Base-by-base conservation (phyloP, 1,139 yeast genomes). In the Taphrina wiesneri region DNA sequence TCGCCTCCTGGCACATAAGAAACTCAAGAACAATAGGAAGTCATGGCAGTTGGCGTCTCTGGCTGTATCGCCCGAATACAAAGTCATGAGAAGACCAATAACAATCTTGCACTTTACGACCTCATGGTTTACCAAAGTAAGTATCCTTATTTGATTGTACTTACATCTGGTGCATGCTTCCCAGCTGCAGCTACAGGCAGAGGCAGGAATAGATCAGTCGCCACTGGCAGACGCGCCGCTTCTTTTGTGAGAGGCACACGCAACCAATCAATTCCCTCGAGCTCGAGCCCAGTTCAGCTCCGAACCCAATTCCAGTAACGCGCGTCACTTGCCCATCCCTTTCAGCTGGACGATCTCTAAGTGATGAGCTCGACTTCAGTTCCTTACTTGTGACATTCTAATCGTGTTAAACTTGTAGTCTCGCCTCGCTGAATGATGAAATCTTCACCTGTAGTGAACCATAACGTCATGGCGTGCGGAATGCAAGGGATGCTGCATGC, bases 401-500 rank as follows among this genome's bases (percentile, higher is more conserved):
- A n/a, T n/a, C n/a, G n/a, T n/a, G n/a, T n/a, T n/a, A n/a, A n/a
- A n/a, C n/a, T n/a, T n/a, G n/a, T n/a, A n/a, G n/a, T n/a, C n/a
- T n/a, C n/a, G n/a, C n/a, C n/a, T n/a, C n/a, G n/a, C n/a, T n/a
- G n/a, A n/a, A n/a, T n/a, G n/a, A n/a, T n/a, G n/a, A n/a, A n/a
- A n/a, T n/a, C n/a, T n/a, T n/a, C n/a, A n/a, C n/a, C n/a, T n/a
- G 34, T 6, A 11, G 6, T 30, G 43, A 7, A 3, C 43, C 3
- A 39, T 39, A 39, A 32, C 49, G 49, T 45, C 49, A 45, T 21
- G 21, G n/a, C 49, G 25, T 3, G 49, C 19, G 49, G 43, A 3
- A 39, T 45, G 49, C 49, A 45, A 45, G 49, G 49, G 49, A 45
- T 45, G 49, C 26, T 45, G 49, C 49, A 45, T 45, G 49, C 19